Base-by-base conservation (phyloP, 2,329 filamentous ascomycete species). In the Chaetomium strumarium region DNA sequence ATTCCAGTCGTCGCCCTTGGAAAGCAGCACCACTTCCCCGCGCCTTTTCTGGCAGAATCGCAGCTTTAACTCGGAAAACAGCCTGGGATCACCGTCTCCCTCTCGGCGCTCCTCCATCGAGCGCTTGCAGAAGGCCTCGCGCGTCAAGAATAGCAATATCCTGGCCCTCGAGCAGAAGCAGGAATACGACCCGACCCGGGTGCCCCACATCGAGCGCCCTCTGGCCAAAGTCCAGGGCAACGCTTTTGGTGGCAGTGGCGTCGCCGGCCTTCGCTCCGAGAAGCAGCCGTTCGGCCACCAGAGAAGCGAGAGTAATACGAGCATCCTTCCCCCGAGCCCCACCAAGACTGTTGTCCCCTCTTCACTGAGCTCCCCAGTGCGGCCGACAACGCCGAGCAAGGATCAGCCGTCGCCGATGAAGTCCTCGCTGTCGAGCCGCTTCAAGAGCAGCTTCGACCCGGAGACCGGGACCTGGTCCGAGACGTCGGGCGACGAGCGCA, bases 141-240 rank as follows among this genome's bases (percentile, higher is more conserved):
- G 93, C 55, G 93, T 99, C 64, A 96, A 92, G 78, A 97, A 96
- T 75, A 96, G 92, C 79, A 95, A 86, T 73, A 96, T 97, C 78
- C 89, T 96, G 67, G 90, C 90, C 39, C 86, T 91, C 51, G 91
- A 96, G 72, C 86, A 90, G 66, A 91, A 91, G 72, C 83, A 90
- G 68, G 88, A 95, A 74, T 96, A 96, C 75, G 90, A 96, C 68
- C 90, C 91, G 29, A 80, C 85, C 51, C 81, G 83, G 60, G 72
- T 90, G 50, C 86, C 87, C 42, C 77, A 88, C 54, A 80, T 95
- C 56, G 89, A 97, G 72, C 83, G 90, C 58, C 90, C 91, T 36
- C 77, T 95, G 60, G 83, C 88, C 65, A 85, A 84, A 67, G 75
- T 89, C 63, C 86, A 89, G 71, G 83, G 80, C 68, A 90, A 86